Evolutionary conservation across 805 yeast species (phyloP).

Genomic region (Metschnikowia hibisci): DNA sequence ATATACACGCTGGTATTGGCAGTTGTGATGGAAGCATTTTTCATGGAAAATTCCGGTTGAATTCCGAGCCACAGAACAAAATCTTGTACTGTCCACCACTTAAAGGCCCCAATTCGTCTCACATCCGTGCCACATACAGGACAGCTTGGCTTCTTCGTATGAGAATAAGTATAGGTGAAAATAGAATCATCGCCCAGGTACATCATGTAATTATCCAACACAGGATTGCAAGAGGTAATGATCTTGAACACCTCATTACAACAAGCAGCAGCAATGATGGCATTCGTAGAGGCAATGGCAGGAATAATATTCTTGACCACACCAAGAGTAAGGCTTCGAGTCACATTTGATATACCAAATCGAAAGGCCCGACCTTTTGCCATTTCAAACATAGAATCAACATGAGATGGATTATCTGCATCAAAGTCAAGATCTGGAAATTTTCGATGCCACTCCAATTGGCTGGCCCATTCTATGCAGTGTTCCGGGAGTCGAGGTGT

Average conservation of each 20-base stretch:
- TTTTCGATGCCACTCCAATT: slow-evolving; percentile 63
- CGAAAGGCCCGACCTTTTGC: slow-evolving; percentile 57
- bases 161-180: slow-evolving; percentile 67
- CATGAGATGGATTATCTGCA: slow-evolving; percentile 63
- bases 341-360: slow-evolving; percentile 73
- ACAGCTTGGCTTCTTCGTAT: slow-evolving; percentile 59
- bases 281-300: slow-evolving; percentile 91
- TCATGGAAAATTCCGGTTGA: slow-evolving; percentile 30
- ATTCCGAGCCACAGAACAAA: slow-evolving; percentile 40
- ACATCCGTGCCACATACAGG: slow-evolving; percentile 64
- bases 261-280: slow-evolving; percentile 84
- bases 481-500: slow-evolving; percentile 95
- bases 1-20: slow-evolving; percentile 40
- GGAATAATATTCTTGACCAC: slow-evolving; percentile 91
- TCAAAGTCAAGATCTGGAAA: slow-evolving; percentile 52
- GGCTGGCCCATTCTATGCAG: slow-evolving; percentile 87
- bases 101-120: slow-evolving; percentile 22
- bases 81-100: slow-evolving; percentile 26
- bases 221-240: slow-evolving; percentile 64
- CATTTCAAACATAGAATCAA: slow-evolving; percentile 55
- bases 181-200: slow-evolving; percentile 80
- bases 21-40: slow-evolving; percentile 46
- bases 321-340: slow-evolving; percentile 69
- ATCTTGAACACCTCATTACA: slow-evolving; percentile 83
- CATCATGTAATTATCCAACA: slow-evolving; percentile 74